Conservation (phyloP, 2,329 filamentous ascomycete genomes). For the Thelonectria blattea region DNA sequence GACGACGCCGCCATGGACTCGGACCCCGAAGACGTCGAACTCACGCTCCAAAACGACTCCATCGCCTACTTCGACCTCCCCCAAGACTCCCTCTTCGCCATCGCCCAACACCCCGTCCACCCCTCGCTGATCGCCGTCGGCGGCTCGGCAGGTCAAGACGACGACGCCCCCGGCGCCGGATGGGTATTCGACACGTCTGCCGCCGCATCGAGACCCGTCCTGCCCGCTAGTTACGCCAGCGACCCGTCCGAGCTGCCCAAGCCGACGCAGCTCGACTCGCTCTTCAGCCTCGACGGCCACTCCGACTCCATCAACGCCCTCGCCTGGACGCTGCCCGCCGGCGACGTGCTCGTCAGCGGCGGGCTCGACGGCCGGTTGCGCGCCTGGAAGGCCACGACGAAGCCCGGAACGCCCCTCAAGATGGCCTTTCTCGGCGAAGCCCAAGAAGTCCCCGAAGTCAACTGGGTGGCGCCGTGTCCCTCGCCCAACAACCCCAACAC, state of each 20-base stretch:
- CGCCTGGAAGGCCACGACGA: conserved; percentile 64
- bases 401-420: conserved; percentile 54
- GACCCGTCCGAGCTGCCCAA: conserved; percentile 61
- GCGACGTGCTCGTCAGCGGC: conserved; percentile 84
- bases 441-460: conserved; percentile 93
- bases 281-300: conserved; percentile 86
- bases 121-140: conserved; percentile 84
- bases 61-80: conserved; percentile 90
- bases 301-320: conserved; percentile 89
- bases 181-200: conserved; percentile 82
- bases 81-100: conserved; percentile 91
- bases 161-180: conserved; percentile 74
- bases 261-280: conserved; percentile 64
- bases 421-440: conserved; percentile 74
- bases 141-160: conserved; percentile 67
- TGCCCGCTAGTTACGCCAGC: conserved; percentile 77
- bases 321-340: conserved; percentile 80
- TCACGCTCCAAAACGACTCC: conserved; percentile 89
- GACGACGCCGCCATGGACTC: conserved; percentile 84
- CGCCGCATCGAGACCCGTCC: conserved; percentile 67
- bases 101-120: conserved; percentile 86
- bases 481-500: conserved; percentile 75
- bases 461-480: conserved; percentile 84
- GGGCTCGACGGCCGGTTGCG: conserved; percentile 86
- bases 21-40: conserved; percentile 77